phyloP scores from a whole-genome alignment of 495 filamentous ascomycete species.

The Daldinia loculata region DNA sequence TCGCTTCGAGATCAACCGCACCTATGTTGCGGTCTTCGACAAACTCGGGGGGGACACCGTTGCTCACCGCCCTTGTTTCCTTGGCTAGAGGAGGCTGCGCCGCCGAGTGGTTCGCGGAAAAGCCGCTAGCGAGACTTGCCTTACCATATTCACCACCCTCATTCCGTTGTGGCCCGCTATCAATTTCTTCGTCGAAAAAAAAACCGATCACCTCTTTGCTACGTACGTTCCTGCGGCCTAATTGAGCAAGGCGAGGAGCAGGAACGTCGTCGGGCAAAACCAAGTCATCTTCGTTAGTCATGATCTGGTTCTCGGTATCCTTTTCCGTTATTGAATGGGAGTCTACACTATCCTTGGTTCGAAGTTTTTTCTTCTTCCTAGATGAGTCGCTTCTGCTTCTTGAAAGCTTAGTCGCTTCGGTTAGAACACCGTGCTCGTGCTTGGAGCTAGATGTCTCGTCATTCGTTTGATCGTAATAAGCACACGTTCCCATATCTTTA shows the following conservation, averaged over 20 bases:
- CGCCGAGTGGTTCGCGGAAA: conserved; percentile 4
- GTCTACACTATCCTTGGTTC: not conserved
- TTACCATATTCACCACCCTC: not conserved
- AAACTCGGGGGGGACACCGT: not conserved
- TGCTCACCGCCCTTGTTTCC: not conserved
- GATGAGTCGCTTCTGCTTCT: conserved; percentile 9
- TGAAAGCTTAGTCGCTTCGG: conserved; percentile 1
- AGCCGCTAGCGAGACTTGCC: not conserved
- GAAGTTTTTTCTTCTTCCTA: conserved; percentile 9
- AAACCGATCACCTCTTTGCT: conserved; percentile 57
- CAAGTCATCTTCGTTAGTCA: conserved; percentile 4
- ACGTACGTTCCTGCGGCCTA: conserved; percentile 52
- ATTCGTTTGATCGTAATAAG: not conserved
- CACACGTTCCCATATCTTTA: not conserved
- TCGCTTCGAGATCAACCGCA: not conserved
- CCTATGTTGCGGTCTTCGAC: not conserved
- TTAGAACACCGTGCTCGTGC: not conserved
- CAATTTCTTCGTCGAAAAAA: conserved; percentile 42
- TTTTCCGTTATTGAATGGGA: not conserved
- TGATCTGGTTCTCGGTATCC: not conserved
- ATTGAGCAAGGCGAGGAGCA: conserved; percentile 46
- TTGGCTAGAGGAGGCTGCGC: not conserved
- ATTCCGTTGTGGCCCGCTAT: conserved; percentile 7
- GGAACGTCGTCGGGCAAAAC: conserved; percentile 10
- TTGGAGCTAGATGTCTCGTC: not conserved